phyloP scores from a whole-genome alignment of 495 filamentous ascomycete species.

The Choiromyces venosus region DNA sequence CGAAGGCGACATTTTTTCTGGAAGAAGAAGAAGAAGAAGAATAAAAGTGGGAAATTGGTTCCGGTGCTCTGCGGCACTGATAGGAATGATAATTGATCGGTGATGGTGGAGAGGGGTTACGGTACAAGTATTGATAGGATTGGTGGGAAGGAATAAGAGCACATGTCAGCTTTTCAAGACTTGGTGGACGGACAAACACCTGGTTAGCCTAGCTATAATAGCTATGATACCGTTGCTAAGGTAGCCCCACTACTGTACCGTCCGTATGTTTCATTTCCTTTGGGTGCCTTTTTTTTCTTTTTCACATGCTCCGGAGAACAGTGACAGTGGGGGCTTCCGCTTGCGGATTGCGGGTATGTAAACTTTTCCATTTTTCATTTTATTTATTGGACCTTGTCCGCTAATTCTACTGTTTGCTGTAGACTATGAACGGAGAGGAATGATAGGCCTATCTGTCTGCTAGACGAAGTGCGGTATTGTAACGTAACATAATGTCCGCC shows the following conservation, averaged over 20 bases:
- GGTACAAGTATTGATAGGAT: background rate
- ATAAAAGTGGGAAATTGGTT: too few relatives aligned
- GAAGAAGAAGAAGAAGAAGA: too few relatives aligned
- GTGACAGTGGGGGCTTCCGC: background rate
- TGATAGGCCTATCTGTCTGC: background rate
- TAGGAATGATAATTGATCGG: background rate
- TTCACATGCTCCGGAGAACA: background rate
- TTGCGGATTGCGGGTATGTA: background rate
- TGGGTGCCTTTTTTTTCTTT: background rate
- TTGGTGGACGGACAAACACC: background rate
- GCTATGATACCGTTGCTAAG: background rate
- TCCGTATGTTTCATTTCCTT: background rate
- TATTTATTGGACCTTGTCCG: background rate
- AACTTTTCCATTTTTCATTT: background rate
- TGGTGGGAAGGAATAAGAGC: background rate
- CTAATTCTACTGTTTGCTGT: background rate
- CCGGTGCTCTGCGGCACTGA: too few relatives aligned
- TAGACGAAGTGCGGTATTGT: background rate
- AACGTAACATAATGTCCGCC: background rate
- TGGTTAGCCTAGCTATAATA: background rate
- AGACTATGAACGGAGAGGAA: background rate
- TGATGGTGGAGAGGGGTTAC: too few relatives aligned
- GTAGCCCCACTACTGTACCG: background rate
- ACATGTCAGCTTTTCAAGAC: background rate
- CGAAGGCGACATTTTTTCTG: too few relatives aligned